These are phyloP conservation scores for Coemansia sp. DNA, from an alignment of 192 early-diverging fungal genomes.

Conservation along the genomic window DNA sequence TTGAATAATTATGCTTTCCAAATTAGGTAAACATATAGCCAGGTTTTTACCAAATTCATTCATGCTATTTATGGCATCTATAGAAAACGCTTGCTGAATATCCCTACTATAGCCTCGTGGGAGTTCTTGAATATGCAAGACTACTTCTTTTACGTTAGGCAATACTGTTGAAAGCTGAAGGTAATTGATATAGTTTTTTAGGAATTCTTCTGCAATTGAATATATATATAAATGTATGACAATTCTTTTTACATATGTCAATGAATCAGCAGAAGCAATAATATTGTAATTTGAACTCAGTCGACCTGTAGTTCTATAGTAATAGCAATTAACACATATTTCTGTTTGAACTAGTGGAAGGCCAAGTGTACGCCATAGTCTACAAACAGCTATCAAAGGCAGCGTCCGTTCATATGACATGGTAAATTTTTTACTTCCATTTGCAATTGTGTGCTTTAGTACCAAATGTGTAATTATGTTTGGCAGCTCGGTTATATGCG, in stretches of 20 bases:
- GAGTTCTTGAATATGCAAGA: neutral
- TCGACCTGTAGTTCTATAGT: too few species aligned
- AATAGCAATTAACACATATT: neutral
- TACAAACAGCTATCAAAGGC: neutral
- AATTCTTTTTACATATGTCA: neutral
- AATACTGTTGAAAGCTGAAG: neutral
- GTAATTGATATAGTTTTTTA: neutral
- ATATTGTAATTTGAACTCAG: neutral
- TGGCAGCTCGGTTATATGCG: neutral
- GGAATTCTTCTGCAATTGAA: neutral
- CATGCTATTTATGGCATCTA: too few species aligned
- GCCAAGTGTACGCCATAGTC: neutral
- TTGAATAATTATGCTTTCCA: neutral
- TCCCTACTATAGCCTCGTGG: too few species aligned
- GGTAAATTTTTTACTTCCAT: neutral
- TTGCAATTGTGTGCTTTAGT: neutral
- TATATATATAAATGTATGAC: neutral
- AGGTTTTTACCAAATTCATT: neutral
- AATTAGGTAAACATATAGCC: neutral
- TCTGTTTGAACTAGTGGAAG: neutral
- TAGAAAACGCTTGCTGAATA: too few species aligned
- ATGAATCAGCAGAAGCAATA: neutral
- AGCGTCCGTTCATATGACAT: neutral
- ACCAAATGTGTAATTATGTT: neutral
- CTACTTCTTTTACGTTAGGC: neutral